phyloP scores from a whole-genome alignment of 352 stramenopile species.

The Globisporangium polare region DNA sequence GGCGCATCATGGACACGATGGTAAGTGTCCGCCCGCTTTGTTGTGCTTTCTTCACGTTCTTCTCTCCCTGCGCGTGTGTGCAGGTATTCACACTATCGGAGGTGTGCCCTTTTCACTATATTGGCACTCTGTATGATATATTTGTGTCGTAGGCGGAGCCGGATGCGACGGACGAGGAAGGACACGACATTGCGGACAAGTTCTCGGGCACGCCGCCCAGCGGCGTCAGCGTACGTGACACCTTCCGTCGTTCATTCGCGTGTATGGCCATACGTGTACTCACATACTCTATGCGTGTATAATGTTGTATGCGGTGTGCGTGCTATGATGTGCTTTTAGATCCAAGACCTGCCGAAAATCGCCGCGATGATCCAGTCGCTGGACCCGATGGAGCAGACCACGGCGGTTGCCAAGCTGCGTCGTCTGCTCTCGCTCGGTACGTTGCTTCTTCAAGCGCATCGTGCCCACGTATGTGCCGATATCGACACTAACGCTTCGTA shows the following conservation, averaged over 20 bases:
- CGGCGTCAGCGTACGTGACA: constrained; percentile 1
- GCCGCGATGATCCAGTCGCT: constrained; percentile 93
- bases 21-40: background rate
- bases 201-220: background rate
- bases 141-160: constrained; percentile 8
- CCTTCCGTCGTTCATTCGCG: background rate
- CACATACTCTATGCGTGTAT: background rate
- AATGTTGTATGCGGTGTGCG: background rate
- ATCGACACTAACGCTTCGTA: constrained; percentile 12
- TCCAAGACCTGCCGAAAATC: constrained; percentile 94
- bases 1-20: constrained; percentile 48
- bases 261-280: background rate
- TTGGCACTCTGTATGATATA: background rate
- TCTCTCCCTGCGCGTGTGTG: background rate
- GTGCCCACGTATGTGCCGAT: background rate
- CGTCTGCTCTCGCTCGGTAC: constrained; percentile 95
- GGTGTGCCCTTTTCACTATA: background rate
- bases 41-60: too few relatives aligned
- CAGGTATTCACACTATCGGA: background rate
- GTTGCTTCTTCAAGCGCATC: background rate
- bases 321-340: constrained; percentile 30
- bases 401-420: constrained; percentile 95
- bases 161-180: background rate
- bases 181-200: background rate
- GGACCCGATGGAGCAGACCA: constrained; percentile 90